Evolutionary conservation across 441 rosid genomes (phyloP).

Genomic region (Adansonia rubrostipa): DNA sequence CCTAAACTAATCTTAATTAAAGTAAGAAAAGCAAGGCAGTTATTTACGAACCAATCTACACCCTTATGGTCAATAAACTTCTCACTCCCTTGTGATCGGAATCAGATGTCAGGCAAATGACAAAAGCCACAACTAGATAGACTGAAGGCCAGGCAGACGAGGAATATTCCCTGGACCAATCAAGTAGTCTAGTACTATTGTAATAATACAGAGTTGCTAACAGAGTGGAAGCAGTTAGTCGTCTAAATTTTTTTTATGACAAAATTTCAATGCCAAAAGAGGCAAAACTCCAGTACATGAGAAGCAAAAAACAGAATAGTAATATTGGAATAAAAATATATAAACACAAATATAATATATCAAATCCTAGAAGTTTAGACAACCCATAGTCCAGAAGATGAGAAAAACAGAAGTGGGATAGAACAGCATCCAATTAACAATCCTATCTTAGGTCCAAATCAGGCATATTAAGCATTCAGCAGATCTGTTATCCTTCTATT

Average conservation of each 20-base stretch:
- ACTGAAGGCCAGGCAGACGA: neutral
- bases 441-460: constrained; percentile 2
- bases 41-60: constrained; percentile 16
- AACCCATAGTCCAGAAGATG: neutral
- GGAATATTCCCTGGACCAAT: neutral
- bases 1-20: neutral
- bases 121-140: constrained; percentile 1
- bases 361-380: constrained; percentile 4
- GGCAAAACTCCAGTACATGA: neutral
- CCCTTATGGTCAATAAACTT: constrained; percentile 1
- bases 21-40: neutral
- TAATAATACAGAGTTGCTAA: neutral
- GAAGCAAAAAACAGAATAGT: neutral
- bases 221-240: neutral
- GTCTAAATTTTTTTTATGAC: neutral
- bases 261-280: neutral
- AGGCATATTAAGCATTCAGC: neutral
- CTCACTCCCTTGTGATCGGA: neutral
- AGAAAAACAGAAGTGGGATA: neutral
- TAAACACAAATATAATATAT: neutral
- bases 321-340: neutral
- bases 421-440: neutral
- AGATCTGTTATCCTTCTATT: neutral
- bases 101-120: neutral
- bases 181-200: neutral